Evolutionary conservation across 345 rosid species (phyloP).

Genomic region (Eucalyptus coolabah): DNA sequence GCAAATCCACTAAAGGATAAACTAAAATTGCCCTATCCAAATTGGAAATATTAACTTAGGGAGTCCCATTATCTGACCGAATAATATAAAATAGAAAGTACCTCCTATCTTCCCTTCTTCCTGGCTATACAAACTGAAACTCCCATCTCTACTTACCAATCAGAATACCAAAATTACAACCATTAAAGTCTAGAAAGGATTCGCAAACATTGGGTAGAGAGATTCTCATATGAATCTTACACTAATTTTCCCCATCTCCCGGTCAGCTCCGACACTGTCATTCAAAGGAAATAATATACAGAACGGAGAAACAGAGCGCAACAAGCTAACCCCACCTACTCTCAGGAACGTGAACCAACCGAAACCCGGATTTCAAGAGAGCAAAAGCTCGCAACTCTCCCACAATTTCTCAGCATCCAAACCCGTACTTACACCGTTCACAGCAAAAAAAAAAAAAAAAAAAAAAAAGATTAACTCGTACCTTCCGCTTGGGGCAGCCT

Average conservation of each 20-base stretch:
- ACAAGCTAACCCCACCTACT: not conserved
- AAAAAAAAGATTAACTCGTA: not conserved
- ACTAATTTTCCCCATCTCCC: not conserved
- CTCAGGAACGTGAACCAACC: not conserved
- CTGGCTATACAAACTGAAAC: not conserved
- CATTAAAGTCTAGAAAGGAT: not conserved
- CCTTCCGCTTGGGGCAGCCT: conserved; percentile 31
- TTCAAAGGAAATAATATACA: not conserved
- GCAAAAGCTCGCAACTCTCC: not conserved
- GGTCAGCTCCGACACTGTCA: not conserved
- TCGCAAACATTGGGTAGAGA: not conserved
- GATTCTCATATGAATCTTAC: not conserved
- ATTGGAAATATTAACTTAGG: not conserved
- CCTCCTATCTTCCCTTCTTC: not conserved
- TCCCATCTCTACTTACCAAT: not conserved
- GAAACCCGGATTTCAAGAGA: not conserved
- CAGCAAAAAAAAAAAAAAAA: not conserved
- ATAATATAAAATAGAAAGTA: not conserved
- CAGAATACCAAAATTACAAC: not conserved
- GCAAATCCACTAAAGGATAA: not conserved
- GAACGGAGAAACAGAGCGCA: not conserved
- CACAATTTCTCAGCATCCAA: not conserved
- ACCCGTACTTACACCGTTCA: not conserved
- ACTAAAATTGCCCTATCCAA: not conserved
- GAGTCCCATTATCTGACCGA: not conserved